These are phyloP conservation scores for Vigna reflexopilosa DNA, from an alignment of 306 rosid genomes.

Conservation along the genomic window DNA sequence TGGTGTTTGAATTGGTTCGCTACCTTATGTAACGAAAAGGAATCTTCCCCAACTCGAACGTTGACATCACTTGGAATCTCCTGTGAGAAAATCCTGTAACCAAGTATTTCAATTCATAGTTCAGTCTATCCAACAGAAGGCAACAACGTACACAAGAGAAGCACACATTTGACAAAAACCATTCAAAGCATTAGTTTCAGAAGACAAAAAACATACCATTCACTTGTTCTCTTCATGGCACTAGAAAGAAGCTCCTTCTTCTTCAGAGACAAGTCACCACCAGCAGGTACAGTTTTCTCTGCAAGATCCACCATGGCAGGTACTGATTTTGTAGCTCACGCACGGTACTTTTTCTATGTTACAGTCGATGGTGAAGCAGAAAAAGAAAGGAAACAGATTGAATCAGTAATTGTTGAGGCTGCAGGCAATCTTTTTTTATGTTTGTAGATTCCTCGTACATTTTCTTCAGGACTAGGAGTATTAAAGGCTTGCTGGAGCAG, in stretches of 20 bases:
- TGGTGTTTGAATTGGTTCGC: slow-evolving; percentile 17
- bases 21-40: slow-evolving; percentile 94
- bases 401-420: slow-evolving; percentile 40
- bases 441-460: slow-evolving; percentile 46
- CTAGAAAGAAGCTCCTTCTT: slow-evolving; percentile 86
- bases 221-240: slow-evolving; percentile 93
- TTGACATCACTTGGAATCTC: slow-evolving; percentile 95
- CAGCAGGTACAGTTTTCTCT: slow-evolving; percentile 50
- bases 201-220: slow-evolving; percentile 67
- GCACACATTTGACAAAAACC: slow-evolving; percentile 6
- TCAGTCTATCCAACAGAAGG: slow-evolving; percentile 15
- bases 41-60: slow-evolving; percentile 74
- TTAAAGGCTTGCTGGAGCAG: slow-evolving; percentile 11
- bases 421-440: slow-evolving; percentile 49
- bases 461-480: slow-evolving; percentile 29
- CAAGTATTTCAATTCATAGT: slow-evolving; percentile 40
- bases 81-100: slow-evolving; percentile 89
- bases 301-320: slow-evolving; percentile 68
- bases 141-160: slow-evolving; percentile 33
- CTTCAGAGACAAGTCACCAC: slow-evolving; percentile 64
- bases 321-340: slow-evolving; percentile 46
- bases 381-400: slow-evolving; percentile 34
- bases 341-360: slow-evolving; percentile 49
- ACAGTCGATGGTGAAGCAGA: slow-evolving; percentile 44
- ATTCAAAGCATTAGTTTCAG: not conserved